Evolutionary conservation across 768 basidiomycete species (phyloP).

Genomic region (Tylopilus vinaceipallidus): DNA sequence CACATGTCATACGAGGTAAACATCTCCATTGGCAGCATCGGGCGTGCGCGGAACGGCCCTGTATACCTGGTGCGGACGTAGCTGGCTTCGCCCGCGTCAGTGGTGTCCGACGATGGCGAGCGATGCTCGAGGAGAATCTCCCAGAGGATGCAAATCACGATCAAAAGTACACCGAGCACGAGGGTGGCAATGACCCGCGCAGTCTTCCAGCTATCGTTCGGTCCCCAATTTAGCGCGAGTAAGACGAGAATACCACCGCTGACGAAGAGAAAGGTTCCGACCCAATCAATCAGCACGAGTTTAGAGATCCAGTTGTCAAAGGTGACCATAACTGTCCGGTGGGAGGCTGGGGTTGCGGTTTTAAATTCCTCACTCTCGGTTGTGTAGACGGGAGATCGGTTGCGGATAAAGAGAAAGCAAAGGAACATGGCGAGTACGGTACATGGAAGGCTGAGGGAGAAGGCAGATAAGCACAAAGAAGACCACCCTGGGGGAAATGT

Average conservation of each 20-base stretch:
- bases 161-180: conserved; percentile 42
- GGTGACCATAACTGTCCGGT: not conserved
- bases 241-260: conserved; percentile 44
- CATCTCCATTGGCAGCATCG: conserved; percentile 47
- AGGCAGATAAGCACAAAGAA: not conserved
- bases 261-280: conserved; percentile 45
- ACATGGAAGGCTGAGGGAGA: conserved; percentile 40
- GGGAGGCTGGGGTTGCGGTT: not conserved
- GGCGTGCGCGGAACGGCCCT: conserved; percentile 31
- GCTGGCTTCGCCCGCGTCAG: not conserved
- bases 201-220: conserved; percentile 39
- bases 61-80: conserved; percentile 4
- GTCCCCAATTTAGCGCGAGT: conserved; percentile 52
- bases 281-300: conserved; percentile 42
- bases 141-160: conserved; percentile 42
- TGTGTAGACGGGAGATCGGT: conserved; percentile 19
- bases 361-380: conserved; percentile 12
- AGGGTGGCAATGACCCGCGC: conserved; percentile 47
- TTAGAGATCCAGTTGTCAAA: conserved; percentile 26
- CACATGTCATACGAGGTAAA: conserved; percentile 44
- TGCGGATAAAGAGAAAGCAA: conserved; percentile 41
- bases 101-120: not conserved
- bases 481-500: not conserved
- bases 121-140: conserved; percentile 39
- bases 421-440: conserved; percentile 36